Base-by-base conservation (phyloP, 176 grass and related monocot genomes). In the Dactylis glomerata region DNA sequence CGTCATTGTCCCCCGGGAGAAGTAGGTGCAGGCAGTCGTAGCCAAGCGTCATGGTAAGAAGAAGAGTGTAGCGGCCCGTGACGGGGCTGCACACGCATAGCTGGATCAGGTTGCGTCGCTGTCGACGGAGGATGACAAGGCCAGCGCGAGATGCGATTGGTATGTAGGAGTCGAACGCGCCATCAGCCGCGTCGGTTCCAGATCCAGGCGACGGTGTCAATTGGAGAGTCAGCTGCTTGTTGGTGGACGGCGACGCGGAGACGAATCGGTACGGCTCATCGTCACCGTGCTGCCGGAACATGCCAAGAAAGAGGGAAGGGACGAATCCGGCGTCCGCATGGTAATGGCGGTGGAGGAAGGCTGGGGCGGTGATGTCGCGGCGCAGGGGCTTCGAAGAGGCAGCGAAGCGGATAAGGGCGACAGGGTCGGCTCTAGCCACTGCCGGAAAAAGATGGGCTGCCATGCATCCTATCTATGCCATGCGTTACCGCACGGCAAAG, bases 401-500 rank as follows among this genome's bases (percentile, higher is more conserved):
- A 67, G 67, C 81, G 81, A 54, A 83, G 6, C 81, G 81, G 3
- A 82, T 30, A 24, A 82, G 50, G 7, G 51, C 42, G 24, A 5
- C 24, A 6, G 67, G 51, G 67, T 82, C 81, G 24, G 51, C 20
- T 11, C 81, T n/a, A n/a, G n/a, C n/a, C n/a, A n/a, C n/a, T n/a
- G n/a, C n/a, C n/a, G n/a, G n/a, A n/a, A n/a, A n/a, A n/a, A n/a
- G n/a, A n/a, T n/a, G n/a, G n/a, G n/a, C n/a, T n/a, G n/a, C n/a
- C n/a, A n/a, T n/a, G n/a, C n/a, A n/a, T n/a, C n/a, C n/a, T n/a
- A n/a, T n/a, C n/a, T n/a, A n/a, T n/a, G n/a, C n/a, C n/a, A n/a
- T n/a, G n/a, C n/a, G n/a, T n/a, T n/a, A n/a, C n/a, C n/a, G n/a
- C n/a, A n/a, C n/a, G n/a, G n/a, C n/a, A n/a, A n/a, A n/a, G n/a